Base-by-base conservation (phyloP, 2,329 filamentous ascomycete species). In the Ilyonectria destructans region DNA sequence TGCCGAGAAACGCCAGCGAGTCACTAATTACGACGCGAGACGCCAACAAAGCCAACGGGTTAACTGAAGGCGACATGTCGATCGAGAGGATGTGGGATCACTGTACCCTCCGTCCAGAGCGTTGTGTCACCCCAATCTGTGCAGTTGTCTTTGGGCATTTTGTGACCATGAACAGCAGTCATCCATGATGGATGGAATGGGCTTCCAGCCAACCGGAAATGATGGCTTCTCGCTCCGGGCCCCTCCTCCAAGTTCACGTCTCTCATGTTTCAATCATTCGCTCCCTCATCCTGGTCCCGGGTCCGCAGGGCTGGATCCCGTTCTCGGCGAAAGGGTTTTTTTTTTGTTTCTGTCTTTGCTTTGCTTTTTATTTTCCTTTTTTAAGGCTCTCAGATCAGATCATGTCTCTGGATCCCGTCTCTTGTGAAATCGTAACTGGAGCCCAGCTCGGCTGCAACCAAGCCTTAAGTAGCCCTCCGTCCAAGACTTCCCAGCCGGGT, bases 121-220 rank as follows among this genome's bases (percentile, higher is more conserved):
- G 33, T 46, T 51, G 57, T 35, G 45, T 23, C 17, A 45, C 63
- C 37, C 51, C 40, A 33, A 21, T 43, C 6, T 31, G 23, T 40
- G 37, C 31, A 56, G 21, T 49, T 60, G 49, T 56, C 46, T 59
- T 49, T 55, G 23, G 63, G 43, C 45, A 51, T 21, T 40, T 37
- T 33, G 40, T 48, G 46, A 62, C 54, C 58, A 48, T 48, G 55
- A 48, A 48, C 58, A 62, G 29, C 52, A 21, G 19, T 13, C 49
- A 62, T 62, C 57, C 57, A 58, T 58, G 52, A 48, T 26, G 58
- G 45, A 67, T 52, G 58, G 64, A 54, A 62, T 58, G 54, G 37
- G 37, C 64, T 35, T 49, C 54, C 58, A 67, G 54, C 58, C 64
- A 67, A 67, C 64, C 64, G 58, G 64, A 62, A 58, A 62, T 40